These are phyloP conservation scores for Juglanconis oblonga DNA, from an alignment of 2,329 filamentous ascomycete genomes.

Conservation along the genomic window DNA sequence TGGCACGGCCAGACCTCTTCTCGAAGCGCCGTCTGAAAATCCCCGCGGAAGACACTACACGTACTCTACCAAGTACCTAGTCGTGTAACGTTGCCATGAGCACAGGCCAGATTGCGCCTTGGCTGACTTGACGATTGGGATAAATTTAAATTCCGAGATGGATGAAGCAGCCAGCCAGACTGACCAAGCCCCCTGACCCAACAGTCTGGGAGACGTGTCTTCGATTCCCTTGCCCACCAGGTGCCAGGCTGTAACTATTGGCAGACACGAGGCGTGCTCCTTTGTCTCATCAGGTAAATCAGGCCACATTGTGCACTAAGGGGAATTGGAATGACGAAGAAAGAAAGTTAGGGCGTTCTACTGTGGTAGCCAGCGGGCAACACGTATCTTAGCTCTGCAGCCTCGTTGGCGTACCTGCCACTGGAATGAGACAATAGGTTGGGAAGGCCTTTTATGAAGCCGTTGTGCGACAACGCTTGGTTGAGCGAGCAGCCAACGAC, in stretches of 20 bases:
- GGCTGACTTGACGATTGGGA: neutral
- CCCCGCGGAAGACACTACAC: too few species aligned
- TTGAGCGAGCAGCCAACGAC: neutral
- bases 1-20: too few species aligned
- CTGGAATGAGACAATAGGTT: neutral
- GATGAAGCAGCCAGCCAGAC: neutral
- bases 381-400: neutral
- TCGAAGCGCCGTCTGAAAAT: too few species aligned
- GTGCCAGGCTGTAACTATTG: neutral
- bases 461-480: neutral
- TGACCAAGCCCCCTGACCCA: neutral
- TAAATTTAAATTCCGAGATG: neutral
- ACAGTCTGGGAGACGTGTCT: neutral
- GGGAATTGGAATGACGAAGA: neutral
- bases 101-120: neutral
- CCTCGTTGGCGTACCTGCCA: neutral
- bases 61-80: too few species aligned
- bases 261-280: neutral
- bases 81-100: too few species aligned
- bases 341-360: neutral
- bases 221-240: neutral
- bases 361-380: neutral
- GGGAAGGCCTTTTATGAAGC: neutral
- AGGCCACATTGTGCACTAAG: neutral
- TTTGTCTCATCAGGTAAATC: neutral